A percentile compares a stretch with the other conserved stretches of the same genome.
Evolutionary conservation across 768 basidiomycete genomes (phyloP).

Genomic region (Lentinus tigrinus): DNA sequence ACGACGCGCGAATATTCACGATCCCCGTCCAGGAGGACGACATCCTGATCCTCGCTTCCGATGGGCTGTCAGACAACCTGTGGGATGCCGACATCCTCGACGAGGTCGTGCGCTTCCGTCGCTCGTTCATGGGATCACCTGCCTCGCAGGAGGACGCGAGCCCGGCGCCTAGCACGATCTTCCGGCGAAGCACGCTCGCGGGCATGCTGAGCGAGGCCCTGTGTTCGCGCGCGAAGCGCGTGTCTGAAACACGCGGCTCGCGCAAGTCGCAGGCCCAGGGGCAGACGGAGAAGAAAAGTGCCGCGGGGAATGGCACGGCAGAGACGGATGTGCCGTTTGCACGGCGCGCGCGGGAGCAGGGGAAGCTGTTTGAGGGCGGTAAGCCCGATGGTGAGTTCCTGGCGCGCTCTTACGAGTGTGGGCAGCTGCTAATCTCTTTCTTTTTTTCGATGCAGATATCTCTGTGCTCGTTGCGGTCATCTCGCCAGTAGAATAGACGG

Average conservation of each 20-base stretch:
- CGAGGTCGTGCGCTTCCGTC: conserved; percentile 64
- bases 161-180: conserved; percentile 22
- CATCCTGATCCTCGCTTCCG: conserved; percentile 77
- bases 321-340: conserved; percentile 78
- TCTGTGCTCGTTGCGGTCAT: conserved; percentile 67
- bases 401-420: background rate
- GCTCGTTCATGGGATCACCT: conserved; percentile 27
- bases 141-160: conserved; percentile 1
- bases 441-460: conserved; percentile 60
- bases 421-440: background rate
- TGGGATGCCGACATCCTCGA: conserved; percentile 89
- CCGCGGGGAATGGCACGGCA: conserved; percentile 7
- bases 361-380: conserved; percentile 72
- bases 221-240: conserved; percentile 72
- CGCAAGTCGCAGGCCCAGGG: background rate
- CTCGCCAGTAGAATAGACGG: conserved; percentile 38
- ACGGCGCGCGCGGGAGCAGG: conserved; percentile 72
- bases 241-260: conserved; percentile 46
- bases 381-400: conserved; percentile 76
- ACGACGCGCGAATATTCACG: conserved; percentile 66
- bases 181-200: conserved; percentile 56
- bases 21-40: conserved; percentile 71
- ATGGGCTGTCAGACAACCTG: conserved; percentile 83
- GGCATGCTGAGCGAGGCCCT: conserved; percentile 77
- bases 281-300: background rate